Percentiles rank a stretch among this genome's conserved stretches.
phyloP scores from a whole-genome alignment of 805 yeast genomes.

The Barnettozyma salicaria region DNA sequence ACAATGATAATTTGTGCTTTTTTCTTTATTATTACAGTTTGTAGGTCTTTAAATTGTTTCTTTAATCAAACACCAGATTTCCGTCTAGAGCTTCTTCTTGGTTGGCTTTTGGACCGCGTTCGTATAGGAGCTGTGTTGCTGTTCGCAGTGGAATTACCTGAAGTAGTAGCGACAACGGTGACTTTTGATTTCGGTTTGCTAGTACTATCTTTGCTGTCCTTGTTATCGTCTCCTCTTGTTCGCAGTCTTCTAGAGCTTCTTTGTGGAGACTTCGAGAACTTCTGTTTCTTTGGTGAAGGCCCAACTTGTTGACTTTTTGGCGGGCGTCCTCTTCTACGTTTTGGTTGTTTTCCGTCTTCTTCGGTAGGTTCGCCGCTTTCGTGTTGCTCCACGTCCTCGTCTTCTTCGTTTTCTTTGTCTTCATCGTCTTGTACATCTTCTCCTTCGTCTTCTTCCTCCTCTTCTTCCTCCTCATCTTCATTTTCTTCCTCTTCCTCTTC shows the following conservation, averaged over 20 bases:
- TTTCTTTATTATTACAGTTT: background rate
- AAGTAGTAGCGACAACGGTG: constrained; percentile 20
- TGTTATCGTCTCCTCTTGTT: constrained; percentile 10
- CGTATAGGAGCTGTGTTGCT: constrained; percentile 2
- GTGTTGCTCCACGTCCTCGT: constrained; percentile 3
- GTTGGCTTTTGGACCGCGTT: constrained; percentile 13
- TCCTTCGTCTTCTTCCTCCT: constrained; percentile 12
- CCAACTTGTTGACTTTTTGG: constrained; percentile 1
- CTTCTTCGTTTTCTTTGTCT: constrained; percentile 9
- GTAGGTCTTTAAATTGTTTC: background rate
- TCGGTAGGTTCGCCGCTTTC: background rate
- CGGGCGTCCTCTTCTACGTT: constrained; percentile 6
- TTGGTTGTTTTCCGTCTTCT: constrained; percentile 2
- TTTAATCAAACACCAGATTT: constrained; percentile 1
- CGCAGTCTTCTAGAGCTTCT: constrained; percentile 6
- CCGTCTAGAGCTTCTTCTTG: constrained; percentile 15
- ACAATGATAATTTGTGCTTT: background rate
- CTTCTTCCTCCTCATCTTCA: constrained; percentile 15
- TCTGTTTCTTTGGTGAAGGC: constrained; percentile 3
- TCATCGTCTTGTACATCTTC: constrained; percentile 8
- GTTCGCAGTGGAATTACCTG: background rate
- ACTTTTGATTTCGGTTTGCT: constrained; percentile 6
- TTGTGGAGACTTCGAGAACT: background rate
- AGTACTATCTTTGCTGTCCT: constrained; percentile 13
- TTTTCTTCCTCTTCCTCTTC: constrained; percentile 9